These are phyloP conservation scores for Toxicodendron radicans DNA, from an alignment of 345 rosid genomes.

Conservation along the genomic window DNA sequence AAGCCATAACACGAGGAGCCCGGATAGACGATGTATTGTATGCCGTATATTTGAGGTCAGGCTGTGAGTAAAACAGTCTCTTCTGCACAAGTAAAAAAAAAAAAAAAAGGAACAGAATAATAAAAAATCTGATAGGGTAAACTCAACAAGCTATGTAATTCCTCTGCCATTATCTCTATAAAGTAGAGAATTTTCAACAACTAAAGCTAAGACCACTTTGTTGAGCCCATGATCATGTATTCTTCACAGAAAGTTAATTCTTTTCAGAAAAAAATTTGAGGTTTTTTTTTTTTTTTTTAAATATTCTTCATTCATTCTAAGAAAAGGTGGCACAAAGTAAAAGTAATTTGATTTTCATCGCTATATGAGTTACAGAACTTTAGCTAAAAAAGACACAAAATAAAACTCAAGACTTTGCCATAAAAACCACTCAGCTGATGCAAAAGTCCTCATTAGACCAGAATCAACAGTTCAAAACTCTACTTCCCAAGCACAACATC, in stretches of 20 bases:
- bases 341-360: background rate
- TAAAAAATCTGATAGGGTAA: background rate
- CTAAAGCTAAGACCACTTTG: no score
- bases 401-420: background rate
- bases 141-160: background rate
- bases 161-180: no score
- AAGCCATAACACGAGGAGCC: conserved; percentile 55
- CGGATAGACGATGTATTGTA: conserved; percentile 31
- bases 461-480: background rate
- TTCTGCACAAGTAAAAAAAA: conserved; percentile 41
- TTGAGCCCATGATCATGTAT: no score
- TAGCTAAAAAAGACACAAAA: background rate
- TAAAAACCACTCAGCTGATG: background rate
- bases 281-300: background rate
- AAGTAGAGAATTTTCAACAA: no score
- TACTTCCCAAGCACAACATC: background rate
- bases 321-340: background rate
- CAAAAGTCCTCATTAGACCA: background rate
- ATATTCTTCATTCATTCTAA: no score
- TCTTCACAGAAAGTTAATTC: background rate
- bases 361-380: background rate
- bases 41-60: conserved; percentile 24
- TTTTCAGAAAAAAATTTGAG: background rate
- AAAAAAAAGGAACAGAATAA: conserved; percentile 1
- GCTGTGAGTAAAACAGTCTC: conserved; percentile 33